phyloP scores from a whole-genome alignment of 2,329 filamentous ascomycete species.

The Aspergillus puulaauensis region DNA sequence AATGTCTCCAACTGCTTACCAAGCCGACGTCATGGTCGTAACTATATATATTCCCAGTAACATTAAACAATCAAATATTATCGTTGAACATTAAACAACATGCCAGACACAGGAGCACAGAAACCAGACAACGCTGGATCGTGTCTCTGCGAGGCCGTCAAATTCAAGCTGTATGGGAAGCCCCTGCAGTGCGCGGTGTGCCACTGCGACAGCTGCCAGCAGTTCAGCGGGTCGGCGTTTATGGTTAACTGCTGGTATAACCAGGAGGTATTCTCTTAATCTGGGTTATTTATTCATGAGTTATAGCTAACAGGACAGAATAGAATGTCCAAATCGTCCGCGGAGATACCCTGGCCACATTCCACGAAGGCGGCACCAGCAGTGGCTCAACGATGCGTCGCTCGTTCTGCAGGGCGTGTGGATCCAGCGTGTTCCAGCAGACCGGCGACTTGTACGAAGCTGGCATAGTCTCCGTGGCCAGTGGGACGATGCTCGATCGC shows the following conservation, averaged over 20 bases:
- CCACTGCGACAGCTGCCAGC: conserved; percentile 26
- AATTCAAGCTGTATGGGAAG: conserved; percentile 18
- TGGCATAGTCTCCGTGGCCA: conserved; percentile 6
- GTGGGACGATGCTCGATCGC: conserved; percentile 15
- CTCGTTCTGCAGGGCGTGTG: conserved; percentile 21
- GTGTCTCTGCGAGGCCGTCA: conserved; percentile 22
- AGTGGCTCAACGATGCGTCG: conserved; percentile 14
- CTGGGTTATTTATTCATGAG: too few species aligned
- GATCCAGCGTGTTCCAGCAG: conserved; percentile 14
- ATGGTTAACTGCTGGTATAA: conserved; percentile 19
- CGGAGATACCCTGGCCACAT: conserved; percentile 17
- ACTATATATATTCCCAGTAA: too few species aligned
- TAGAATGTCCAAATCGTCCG: not conserved
- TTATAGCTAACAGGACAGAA: too few species aligned
- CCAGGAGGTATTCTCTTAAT: not conserved
- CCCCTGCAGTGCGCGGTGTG: conserved; percentile 18
- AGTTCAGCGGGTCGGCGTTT: conserved; percentile 21
- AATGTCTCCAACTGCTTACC: too few species aligned
- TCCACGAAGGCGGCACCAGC: conserved; percentile 11
- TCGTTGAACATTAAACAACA: too few species aligned
- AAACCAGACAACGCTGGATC: conserved; percentile 11
- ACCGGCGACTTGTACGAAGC: not conserved
- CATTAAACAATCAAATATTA: too few species aligned
- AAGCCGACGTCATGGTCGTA: too few species aligned
- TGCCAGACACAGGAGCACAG: too few species aligned